Evolutionary conservation across 805 yeast genomes (phyloP), one percentile per base, ranked within the genome.

Genomic region (Schwanniomyces occidentalis): DNA sequence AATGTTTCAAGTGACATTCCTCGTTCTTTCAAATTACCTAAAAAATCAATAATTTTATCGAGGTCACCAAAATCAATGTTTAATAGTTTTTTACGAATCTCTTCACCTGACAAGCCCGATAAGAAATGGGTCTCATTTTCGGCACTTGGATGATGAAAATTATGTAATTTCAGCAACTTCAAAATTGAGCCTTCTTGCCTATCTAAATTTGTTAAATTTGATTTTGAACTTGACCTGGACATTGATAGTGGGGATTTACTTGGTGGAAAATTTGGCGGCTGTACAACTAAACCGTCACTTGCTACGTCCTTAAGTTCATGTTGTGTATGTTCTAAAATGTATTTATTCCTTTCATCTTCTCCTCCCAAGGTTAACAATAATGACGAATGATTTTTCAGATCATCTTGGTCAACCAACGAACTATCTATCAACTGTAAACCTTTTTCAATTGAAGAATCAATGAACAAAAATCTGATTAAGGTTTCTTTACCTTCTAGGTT

Each of bases 401-500:
- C 28, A 26, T 43, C 50, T 6, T 36, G 35, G 8, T 51, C 49
- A 7, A 45, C 58, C 24, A 65, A 53, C 2, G 65, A 59, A 17
- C 48, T 47, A 41, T 68, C 73, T 30, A 68, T 60, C 39, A 67
- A 53, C 38, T 65, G 65, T 16, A 75, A 41, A 1, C 77, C 78
- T 49, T 82, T 81, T 27, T 75, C 75, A 36, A 88, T 65, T 7
- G 87, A 80, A 12, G 83, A 76, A 49, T 84, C 89, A 46, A 87
- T 65, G 37, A 82, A 76, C 30, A 82, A 71, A 38, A 86, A 70
- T 44, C 90, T 66, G 20, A 88, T 65, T 26, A 87, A 62, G 13
- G 84, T 73, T 53, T 88, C 95, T 54, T 85, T 85, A 22, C 89
- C 95, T 45, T 81, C 80, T 8, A 77, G 42, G 16, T 75, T 78